These are phyloP conservation scores for Dioscorea alata DNA, from an alignment of 106 monocot genomes.

Conservation along the genomic window DNA sequence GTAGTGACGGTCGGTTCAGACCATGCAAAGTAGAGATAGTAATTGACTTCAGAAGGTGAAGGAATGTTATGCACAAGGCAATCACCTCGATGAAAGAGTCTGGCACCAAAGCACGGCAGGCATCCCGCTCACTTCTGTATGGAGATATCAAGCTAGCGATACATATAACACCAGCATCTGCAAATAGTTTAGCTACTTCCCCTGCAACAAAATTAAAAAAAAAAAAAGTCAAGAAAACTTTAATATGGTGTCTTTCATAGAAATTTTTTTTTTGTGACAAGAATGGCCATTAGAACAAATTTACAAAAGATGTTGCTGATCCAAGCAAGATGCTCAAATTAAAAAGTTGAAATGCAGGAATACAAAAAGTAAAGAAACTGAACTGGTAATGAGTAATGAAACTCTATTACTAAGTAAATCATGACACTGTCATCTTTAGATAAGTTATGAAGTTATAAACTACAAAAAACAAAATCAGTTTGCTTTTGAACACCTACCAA, in stretches of 20 bases:
- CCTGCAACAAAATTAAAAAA: slow-evolving; percentile 23
- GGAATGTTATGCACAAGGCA: neutral
- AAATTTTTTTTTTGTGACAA: no score
- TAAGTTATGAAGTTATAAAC: no score
- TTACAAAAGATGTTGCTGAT: no score
- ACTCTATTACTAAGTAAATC: no score
- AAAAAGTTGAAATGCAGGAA: no score
- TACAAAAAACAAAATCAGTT: neutral
- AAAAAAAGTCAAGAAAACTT: no score
- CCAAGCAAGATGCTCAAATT: no score
- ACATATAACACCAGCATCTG: slow-evolving; percentile 93
- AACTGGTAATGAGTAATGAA: no score
- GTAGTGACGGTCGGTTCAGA: neutral
- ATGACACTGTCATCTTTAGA: no score
- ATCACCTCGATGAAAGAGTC: slow-evolving; percentile 76
- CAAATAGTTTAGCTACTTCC: slow-evolving; percentile 93
- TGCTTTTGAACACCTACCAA: slow-evolving; percentile 36
- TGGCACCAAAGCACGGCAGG: slow-evolving; percentile 71
- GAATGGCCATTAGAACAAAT: no score
- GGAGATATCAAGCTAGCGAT: slow-evolving; percentile 95
- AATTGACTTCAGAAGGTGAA: neutral
- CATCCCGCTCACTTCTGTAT: slow-evolving; percentile 77
- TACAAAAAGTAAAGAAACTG: no score
- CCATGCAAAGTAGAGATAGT: neutral
- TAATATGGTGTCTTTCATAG: no score